Evolutionary conservation across 495 filamentous ascomycete genomes (phyloP).

Genomic region (Penicillium malachiteum): DNA sequence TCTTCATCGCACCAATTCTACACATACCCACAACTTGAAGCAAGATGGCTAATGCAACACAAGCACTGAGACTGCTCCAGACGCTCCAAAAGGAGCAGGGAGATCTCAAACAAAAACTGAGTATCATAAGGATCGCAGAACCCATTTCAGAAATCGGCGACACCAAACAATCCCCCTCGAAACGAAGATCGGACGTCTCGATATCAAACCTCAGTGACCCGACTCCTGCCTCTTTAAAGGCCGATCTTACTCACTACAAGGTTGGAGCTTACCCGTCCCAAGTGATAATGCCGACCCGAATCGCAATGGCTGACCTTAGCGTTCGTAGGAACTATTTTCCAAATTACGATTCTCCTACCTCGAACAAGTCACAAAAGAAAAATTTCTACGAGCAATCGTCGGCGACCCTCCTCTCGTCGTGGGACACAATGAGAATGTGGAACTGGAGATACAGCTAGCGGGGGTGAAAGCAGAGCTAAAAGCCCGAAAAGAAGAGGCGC

Average conservation of each 20-base stretch:
- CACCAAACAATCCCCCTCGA: constrained; percentile 31
- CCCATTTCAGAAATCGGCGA: constrained; percentile 56
- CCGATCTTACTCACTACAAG: constrained; percentile 86
- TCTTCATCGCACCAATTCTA: too few relatives aligned
- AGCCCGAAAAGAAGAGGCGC: constrained; percentile 74
- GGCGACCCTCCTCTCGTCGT: constrained; percentile 85
- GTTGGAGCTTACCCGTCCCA: constrained; percentile 26
- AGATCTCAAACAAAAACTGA: constrained; percentile 50
- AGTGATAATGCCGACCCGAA: neutral
- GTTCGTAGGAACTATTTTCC: constrained; percentile 77
- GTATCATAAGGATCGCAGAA: constrained; percentile 74
- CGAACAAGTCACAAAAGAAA: constrained; percentile 88
- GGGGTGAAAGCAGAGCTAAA: constrained; percentile 74
- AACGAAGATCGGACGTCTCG: constrained; percentile 70
- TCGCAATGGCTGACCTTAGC: neutral
- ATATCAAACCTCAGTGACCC: constrained; percentile 58
- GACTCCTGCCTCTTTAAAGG: constrained; percentile 73
- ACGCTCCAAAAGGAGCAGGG: constrained; percentile 49
- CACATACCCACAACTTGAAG: neutral
- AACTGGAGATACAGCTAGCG: constrained; percentile 68
- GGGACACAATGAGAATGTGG: constrained; percentile 75
- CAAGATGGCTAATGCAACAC: constrained; percentile 29
- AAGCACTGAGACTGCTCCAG: constrained; percentile 39
- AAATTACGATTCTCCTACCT: constrained; percentile 90
- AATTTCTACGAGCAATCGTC: constrained; percentile 89